Conservation (phyloP, 2,329 filamentous ascomycete species). For the Aulographum hederae region DNA sequence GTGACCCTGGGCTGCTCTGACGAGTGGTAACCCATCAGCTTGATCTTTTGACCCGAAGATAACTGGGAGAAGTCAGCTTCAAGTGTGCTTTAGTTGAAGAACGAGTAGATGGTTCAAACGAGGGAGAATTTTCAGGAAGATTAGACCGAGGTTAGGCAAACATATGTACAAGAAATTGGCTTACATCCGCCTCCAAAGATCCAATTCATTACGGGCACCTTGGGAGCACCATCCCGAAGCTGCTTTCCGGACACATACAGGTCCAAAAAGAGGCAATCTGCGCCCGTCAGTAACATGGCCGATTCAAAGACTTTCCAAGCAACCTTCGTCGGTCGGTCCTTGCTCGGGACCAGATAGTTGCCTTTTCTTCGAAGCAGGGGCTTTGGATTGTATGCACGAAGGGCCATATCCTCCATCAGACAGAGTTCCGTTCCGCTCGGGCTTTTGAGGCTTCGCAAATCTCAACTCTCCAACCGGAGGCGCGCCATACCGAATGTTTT, state of each 20-base stretch:
- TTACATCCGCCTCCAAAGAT: conserved; percentile 24
- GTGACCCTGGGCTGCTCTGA: conserved; percentile 33
- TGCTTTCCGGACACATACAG: conserved; percentile 28
- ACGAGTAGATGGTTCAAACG: no score
- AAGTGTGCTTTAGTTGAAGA: no score
- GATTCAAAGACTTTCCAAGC: neutral
- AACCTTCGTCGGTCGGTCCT: conserved; percentile 19
- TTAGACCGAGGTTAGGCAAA: no score
- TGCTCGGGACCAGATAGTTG: conserved; percentile 12
- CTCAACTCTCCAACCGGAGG: conserved; percentile 14
- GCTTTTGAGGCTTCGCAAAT: conserved; percentile 6
- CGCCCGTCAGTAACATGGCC: conserved; percentile 7
- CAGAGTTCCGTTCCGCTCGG: conserved; percentile 1
- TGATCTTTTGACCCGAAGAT: no score
- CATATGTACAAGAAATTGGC: no score
- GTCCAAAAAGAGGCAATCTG: conserved; percentile 37
- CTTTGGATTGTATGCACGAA: conserved; percentile 8
- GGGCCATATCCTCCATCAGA: conserved; percentile 4
- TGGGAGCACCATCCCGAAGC: conserved; percentile 13
- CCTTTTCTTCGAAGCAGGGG: conserved; percentile 7
- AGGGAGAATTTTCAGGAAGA: no score
- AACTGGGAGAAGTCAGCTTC: no score
- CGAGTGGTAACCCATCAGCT: conserved; percentile 10
- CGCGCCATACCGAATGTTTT: conserved; percentile 14
- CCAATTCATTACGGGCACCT: conserved; percentile 28